phyloP scores from a whole-genome alignment of 495 filamentous ascomycete genomes.

The Pyrenopolyporus hunteri region DNA sequence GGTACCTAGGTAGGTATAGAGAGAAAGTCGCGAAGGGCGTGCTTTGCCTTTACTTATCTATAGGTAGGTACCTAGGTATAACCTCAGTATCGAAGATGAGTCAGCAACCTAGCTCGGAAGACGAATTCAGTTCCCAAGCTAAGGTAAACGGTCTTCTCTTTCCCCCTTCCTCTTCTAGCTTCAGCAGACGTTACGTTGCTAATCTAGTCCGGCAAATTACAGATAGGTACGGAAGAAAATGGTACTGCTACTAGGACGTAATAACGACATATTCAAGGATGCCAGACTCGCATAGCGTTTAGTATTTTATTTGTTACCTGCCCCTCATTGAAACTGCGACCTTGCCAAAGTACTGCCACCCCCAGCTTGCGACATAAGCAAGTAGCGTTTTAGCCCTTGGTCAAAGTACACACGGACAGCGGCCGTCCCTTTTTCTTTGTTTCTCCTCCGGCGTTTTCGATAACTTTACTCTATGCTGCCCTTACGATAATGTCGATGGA shows the following conservation, averaged over 20 bases:
- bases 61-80: too few species aligned
- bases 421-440: slow-evolving; percentile 1
- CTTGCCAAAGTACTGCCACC: slow-evolving; percentile 22
- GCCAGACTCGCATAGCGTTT: slow-evolving; percentile 20
- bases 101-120: too few species aligned
- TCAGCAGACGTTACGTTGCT: too few species aligned
- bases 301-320: slow-evolving; percentile 21
- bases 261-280: background rate
- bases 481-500: slow-evolving; percentile 16
- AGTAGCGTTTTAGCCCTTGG: slow-evolving; percentile 31
- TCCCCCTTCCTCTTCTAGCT: too few species aligned
- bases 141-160: too few species aligned
- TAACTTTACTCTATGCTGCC: slow-evolving; percentile 16
- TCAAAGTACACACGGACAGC: slow-evolving; percentile 19
- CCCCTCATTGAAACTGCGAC: slow-evolving; percentile 16
- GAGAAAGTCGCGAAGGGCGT: background rate
- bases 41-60: too few species aligned
- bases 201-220: too few species aligned
- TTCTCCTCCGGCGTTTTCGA: slow-evolving; percentile 18
- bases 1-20: background rate
- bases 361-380: slow-evolving; percentile 23
- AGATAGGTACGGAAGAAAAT: too few species aligned
- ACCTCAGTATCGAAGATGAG: too few species aligned
- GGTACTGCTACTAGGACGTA: too few species aligned
- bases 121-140: too few species aligned